These are phyloP conservation scores for Phytophthora sansomeana DNA, from an alignment of 352 stramenopile species.

Conservation along the genomic window DNA sequence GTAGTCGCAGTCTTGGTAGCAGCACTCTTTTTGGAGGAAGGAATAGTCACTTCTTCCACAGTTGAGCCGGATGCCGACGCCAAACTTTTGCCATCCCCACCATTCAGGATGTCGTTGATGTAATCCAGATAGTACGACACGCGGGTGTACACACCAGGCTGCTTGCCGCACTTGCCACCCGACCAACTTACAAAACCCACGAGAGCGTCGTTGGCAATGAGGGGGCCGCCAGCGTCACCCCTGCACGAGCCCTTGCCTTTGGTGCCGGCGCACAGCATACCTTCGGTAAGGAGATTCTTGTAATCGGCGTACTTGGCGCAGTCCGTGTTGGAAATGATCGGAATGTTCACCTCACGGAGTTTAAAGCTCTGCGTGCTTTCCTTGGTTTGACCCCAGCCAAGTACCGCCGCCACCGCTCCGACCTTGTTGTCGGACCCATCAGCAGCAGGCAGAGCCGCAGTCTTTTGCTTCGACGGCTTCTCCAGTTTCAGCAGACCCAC, in stretches of 20 bases:
- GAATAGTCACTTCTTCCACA: conserved; percentile 1
- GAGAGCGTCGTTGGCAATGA: conserved; percentile 53
- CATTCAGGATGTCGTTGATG: conserved; percentile 52
- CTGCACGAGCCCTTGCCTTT: conserved; percentile 64
- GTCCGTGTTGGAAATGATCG: conserved; percentile 56
- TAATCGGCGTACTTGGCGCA: conserved; percentile 55
- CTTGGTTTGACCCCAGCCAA: conserved; percentile 65
- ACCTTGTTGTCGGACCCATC: conserved; percentile 61
- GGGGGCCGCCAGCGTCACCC: conserved; percentile 67
- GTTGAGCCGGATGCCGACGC: conserved; percentile 6
- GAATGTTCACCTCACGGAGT: conserved; percentile 60
- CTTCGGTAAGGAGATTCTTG: conserved; percentile 57
- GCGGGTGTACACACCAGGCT: conserved; percentile 62
- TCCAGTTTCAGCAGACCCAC: conserved; percentile 64
- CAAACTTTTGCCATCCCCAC: conserved; percentile 25
- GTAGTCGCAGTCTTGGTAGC: conserved; percentile 6
- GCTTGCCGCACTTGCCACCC: conserved; percentile 52
- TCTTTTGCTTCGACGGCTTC: conserved; percentile 41
- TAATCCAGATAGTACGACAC: conserved; percentile 59
- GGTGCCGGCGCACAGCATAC: conserved; percentile 69
- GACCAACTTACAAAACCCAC: conserved; percentile 70
- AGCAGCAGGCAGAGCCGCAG: conserved; percentile 43
- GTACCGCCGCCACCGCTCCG: conserved; percentile 54
- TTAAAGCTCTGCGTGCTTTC: conserved; percentile 37
- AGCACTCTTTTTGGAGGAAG: conserved; percentile 3